phyloP scores from a whole-genome alignment of 2,329 filamentous ascomycete genomes.

The Alternaria angustiovoidea region DNA sequence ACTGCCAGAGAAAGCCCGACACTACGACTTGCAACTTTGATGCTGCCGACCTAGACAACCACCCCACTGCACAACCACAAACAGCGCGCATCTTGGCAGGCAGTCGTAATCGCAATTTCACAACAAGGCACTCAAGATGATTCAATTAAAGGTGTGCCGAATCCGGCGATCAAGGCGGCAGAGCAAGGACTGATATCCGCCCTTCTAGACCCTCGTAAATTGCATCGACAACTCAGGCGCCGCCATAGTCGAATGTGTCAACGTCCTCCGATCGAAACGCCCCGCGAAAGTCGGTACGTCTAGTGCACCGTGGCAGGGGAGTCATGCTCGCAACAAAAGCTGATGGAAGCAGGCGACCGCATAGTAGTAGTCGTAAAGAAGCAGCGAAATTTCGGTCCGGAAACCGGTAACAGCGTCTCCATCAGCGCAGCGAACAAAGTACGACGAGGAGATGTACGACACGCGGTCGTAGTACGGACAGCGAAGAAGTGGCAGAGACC shows the following conservation, averaged over 20 bases:
- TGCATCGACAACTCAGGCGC: slow-evolving; percentile 99
- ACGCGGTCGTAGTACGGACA: slow-evolving; percentile 94
- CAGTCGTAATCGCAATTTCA: background rate
- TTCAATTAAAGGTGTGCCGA: slow-evolving; percentile 49
- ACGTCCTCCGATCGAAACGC: slow-evolving; percentile 89
- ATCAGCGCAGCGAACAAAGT: slow-evolving; percentile 87
- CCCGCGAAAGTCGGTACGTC: slow-evolving; percentile 84
- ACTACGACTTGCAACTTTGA: slow-evolving; percentile 6
- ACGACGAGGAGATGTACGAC: slow-evolving; percentile 92
- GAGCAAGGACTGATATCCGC: slow-evolving; percentile 62
- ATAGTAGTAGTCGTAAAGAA: slow-evolving; percentile 98
- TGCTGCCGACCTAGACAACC: slow-evolving; percentile 4
- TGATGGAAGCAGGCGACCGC: slow-evolving; percentile 75
- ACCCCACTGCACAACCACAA: slow-evolving; percentile 16
- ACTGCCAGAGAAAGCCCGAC: slow-evolving; percentile 8
- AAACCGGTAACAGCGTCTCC: slow-evolving; percentile 75
- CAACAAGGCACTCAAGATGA: slow-evolving; percentile 38
- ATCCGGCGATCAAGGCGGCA: slow-evolving; percentile 8
- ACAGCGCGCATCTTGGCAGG: slow-evolving; percentile 7
- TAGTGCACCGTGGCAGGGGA: background rate
- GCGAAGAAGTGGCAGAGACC: slow-evolving; percentile 84
- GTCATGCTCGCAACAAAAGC: background rate
- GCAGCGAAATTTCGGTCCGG: slow-evolving; percentile 78
- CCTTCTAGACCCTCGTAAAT: slow-evolving; percentile 83
- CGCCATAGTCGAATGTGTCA: slow-evolving; percentile 94